A percentile compares a stretch with the other conserved stretches of the same genome.
Evolutionary conservation across 2,329 filamentous ascomycete species (phyloP).

Genomic region (Delphinella strobiligena): DNA sequence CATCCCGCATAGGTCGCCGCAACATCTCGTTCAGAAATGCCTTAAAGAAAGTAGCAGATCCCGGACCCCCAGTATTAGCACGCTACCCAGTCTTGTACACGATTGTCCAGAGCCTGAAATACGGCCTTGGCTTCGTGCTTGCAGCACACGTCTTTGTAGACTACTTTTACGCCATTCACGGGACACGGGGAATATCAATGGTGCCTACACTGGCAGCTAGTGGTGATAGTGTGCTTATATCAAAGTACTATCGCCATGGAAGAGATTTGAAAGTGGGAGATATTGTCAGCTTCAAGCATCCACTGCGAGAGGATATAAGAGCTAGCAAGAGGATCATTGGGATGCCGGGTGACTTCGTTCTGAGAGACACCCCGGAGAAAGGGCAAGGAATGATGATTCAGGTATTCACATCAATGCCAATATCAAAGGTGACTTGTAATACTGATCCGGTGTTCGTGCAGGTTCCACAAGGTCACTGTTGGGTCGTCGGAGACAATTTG

Average conservation of each 20-base stretch:
- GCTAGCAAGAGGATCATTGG: constrained; percentile 65
- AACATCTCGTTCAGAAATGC: neutral
- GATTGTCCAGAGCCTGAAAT: neutral
- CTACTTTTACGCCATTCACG: constrained; percentile 50
- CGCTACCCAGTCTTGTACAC: neutral
- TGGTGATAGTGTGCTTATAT: constrained; percentile 58
- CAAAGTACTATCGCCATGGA: constrained; percentile 56
- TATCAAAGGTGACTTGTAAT: too few species aligned
- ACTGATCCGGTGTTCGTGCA: too few species aligned
- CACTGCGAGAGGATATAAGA: constrained; percentile 38
- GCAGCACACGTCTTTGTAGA: constrained; percentile 22
- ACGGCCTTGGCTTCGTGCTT: constrained; percentile 8
- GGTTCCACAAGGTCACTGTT: constrained; percentile 88
- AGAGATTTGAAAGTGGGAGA: constrained; percentile 65
- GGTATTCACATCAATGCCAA: too few species aligned
- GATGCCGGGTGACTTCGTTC: constrained; percentile 55
- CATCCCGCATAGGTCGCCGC: neutral
- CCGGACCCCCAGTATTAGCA: neutral
- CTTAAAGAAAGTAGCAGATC: neutral
- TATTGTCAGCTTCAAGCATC: constrained; percentile 66
- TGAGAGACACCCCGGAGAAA: constrained; percentile 47
- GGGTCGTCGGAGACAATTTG: constrained; percentile 80
- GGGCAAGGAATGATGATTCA: constrained; percentile 46
- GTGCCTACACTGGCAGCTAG: constrained; percentile 63
- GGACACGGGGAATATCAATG: constrained; percentile 70